Conservation (phyloP, 352 stramenopile genomes). For the Phytopythium vexans region DNA sequence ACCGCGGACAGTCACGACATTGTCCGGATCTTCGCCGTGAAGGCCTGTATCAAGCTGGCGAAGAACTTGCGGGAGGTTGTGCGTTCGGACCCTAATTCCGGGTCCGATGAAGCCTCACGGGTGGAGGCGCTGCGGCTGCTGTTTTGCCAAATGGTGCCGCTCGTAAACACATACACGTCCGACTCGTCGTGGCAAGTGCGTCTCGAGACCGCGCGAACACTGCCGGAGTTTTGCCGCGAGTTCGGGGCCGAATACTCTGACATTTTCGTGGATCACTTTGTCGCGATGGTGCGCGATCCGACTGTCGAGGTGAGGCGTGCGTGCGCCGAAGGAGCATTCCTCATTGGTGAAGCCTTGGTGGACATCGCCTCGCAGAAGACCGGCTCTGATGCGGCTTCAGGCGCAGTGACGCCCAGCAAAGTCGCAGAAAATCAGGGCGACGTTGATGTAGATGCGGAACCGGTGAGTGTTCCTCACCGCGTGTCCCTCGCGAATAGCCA, state of each 20-base stretch:
- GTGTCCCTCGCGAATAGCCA: slow-evolving; percentile 12
- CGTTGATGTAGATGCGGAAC: background rate
- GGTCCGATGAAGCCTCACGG: background rate
- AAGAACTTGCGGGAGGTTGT: slow-evolving; percentile 43
- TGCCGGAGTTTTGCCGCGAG: slow-evolving; percentile 70
- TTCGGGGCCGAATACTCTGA: slow-evolving; percentile 82
- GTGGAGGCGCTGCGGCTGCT: slow-evolving; percentile 61
- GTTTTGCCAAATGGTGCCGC: slow-evolving; percentile 79
- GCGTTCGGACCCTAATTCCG: background rate
- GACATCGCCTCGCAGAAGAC: slow-evolving; percentile 38
- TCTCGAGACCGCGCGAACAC: slow-evolving; percentile 66
- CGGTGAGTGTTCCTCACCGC: slow-evolving; percentile 5
- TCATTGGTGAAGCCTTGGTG: slow-evolving; percentile 59
- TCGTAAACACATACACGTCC: slow-evolving; percentile 87
- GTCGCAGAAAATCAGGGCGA: slow-evolving; percentile 4
- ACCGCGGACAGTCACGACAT: slow-evolving; percentile 85
- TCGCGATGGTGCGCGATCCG: slow-evolving; percentile 74
- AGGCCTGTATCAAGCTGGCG: slow-evolving; percentile 75
- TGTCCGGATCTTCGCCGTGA: slow-evolving; percentile 85
- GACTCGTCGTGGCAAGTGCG: slow-evolving; percentile 88
- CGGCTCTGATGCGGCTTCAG: background rate
- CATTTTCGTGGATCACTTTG: slow-evolving; percentile 86
- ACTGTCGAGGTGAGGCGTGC: slow-evolving; percentile 84
- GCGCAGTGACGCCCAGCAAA: background rate
- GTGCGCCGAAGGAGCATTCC: slow-evolving; percentile 62